Evolutionary conservation across 176 grass and related monocot species (phyloP).

Genomic region (Oryza coarctata): DNA sequence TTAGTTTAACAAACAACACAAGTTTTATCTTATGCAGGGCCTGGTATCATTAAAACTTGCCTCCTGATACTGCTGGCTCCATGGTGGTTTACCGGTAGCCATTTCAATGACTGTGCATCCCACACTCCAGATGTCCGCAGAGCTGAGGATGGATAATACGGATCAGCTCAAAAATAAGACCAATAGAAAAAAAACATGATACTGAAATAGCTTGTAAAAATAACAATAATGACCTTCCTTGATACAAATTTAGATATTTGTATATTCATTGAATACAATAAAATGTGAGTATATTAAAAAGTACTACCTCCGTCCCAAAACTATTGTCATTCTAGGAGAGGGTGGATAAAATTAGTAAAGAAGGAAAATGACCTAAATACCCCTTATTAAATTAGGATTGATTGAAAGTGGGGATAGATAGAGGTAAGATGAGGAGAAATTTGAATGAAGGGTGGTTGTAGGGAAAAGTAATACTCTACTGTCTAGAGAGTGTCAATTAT

Average conservation of each 20-base stretch:
- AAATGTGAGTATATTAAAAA: neutral
- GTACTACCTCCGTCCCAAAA: too few relatives aligned
- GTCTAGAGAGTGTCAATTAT: too few relatives aligned
- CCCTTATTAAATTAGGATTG: too few relatives aligned
- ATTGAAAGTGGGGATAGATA: too few relatives aligned
- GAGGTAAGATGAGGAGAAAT: too few relatives aligned
- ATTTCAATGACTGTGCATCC: constrained; percentile 99
- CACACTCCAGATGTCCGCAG: constrained; percentile 99
- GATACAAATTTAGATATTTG: constrained; percentile 28
- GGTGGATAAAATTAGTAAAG: too few relatives aligned
- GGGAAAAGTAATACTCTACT: too few relatives aligned
- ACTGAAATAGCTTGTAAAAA: constrained; percentile 6
- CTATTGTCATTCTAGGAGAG: too few relatives aligned
- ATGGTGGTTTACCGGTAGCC: constrained; percentile 98
- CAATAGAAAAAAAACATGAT: neutral
- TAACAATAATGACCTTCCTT: constrained; percentile 15
- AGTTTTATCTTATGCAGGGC: neutral
- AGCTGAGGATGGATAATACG: constrained; percentile 53
- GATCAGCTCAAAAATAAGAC: constrained; percentile 24
- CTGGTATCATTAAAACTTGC: constrained; percentile 33
- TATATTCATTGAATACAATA: constrained; percentile 5
- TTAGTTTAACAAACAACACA: constrained; percentile 6
- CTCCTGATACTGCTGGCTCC: constrained; percentile 99
- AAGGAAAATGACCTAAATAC: too few relatives aligned
- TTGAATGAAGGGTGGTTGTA: too few relatives aligned